Conservation (phyloP, 2,329 filamentous ascomycete species). For the Fusarium anthophilum region DNA sequence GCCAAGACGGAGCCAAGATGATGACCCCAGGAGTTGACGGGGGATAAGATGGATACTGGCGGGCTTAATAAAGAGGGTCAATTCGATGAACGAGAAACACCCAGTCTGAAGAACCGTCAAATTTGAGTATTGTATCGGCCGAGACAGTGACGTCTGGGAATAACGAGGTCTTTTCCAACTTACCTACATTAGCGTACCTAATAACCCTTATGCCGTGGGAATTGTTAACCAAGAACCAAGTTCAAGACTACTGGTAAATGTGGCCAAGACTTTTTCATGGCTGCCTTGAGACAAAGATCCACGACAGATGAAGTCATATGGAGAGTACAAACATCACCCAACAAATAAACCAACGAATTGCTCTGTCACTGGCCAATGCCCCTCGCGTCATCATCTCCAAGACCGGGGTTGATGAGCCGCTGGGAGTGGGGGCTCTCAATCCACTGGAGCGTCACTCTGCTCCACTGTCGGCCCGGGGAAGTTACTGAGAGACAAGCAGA, state of each 20-base stretch:
- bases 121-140: neutral
- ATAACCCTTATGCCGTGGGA: neutral
- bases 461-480: constrained; percentile 5
- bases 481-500: neutral
- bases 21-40: constrained; percentile 1
- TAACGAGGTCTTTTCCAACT: neutral
- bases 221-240: neutral
- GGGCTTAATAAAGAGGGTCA: constrained; percentile 15
- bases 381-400: constrained; percentile 20
- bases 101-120: neutral
- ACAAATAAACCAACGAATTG: neutral
- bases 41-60: constrained; percentile 1
- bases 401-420: constrained; percentile 13
- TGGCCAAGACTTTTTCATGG: constrained; percentile 5
- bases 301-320: constrained; percentile 21
- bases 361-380: constrained; percentile 9
- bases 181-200: neutral
- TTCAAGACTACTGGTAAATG: neutral
- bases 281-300: constrained; percentile 2
- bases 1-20: constrained; percentile 22
- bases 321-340: neutral
- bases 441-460: constrained; percentile 18
- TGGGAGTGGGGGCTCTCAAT: neutral
- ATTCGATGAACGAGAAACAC: neutral
- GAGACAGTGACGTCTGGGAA: neutral